A percentile compares a stretch with the other conserved stretches of the same genome.
phyloP scores from a whole-genome alignment of 768 basidiomycete species.

The Xerocomellus dryophilus region DNA sequence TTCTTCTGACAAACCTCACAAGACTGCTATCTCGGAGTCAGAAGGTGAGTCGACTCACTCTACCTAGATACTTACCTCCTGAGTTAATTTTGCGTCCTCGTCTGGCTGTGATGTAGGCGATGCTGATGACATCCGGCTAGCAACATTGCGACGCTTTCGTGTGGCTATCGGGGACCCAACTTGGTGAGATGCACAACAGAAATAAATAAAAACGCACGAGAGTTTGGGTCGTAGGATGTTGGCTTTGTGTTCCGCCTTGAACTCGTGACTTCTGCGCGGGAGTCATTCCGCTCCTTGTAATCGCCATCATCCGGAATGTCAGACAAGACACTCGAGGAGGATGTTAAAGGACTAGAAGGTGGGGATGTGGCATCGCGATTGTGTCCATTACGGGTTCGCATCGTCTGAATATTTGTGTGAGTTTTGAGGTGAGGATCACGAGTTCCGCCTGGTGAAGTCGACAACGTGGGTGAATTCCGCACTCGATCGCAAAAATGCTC shows the following conservation, averaged over 20 bases:
- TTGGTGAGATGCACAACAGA: conserved; percentile 7
- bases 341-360: conserved; percentile 73
- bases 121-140: conserved; percentile 23
- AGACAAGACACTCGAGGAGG: conserved; percentile 72
- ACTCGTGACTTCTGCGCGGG: conserved; percentile 36
- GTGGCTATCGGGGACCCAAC: conserved; percentile 30
- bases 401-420: conserved; percentile 46
- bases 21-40: conserved; percentile 52
- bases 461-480: conserved; percentile 55
- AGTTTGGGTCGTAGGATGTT: conserved; percentile 49
- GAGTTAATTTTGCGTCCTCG: conserved; percentile 43
- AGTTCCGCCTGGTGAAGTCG: conserved; percentile 37
- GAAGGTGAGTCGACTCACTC: conserved; percentile 6
- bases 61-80: conserved; percentile 47
- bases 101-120: conserved; percentile 27
- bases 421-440: conserved; percentile 55
- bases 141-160: conserved; percentile 27
- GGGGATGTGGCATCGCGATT: conserved; percentile 50
- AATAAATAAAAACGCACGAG: conserved; percentile 30
- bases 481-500: conserved; percentile 84
- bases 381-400: conserved; percentile 38
- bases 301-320: conserved; percentile 80
- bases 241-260: conserved; percentile 54
- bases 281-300: conserved; percentile 49
- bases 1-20: conserved; percentile 94